Conservation (phyloP, 1,284 basidiomycete genomes). For the Cystobasidiaceae sp. region DNA sequence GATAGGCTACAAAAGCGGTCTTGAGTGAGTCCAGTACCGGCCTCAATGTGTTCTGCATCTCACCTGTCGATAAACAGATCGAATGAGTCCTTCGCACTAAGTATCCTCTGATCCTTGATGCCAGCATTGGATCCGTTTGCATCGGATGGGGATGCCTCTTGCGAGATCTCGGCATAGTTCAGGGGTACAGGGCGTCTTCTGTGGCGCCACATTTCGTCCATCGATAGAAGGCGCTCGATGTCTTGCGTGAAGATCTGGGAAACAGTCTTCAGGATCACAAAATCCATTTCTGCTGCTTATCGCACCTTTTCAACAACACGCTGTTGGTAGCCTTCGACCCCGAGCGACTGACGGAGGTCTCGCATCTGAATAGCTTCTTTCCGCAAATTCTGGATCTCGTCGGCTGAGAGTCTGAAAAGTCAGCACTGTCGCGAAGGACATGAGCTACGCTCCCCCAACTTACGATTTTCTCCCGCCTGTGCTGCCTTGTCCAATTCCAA, state of each 20-base stretch:
- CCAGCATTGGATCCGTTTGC: conserved; percentile 43
- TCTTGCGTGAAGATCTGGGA: conserved; percentile 78
- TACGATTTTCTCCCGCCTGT: conserved; percentile 80
- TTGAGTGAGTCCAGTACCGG: neutral
- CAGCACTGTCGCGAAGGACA: neutral
- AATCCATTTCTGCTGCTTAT: neutral
- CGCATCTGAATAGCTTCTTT: conserved; percentile 86
- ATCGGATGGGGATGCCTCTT: conserved; percentile 39
- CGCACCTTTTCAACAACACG: conserved; percentile 77
- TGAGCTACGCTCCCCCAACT: conserved; percentile 32
- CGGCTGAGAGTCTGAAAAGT: conserved; percentile 53
- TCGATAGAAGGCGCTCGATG: conserved; percentile 78
- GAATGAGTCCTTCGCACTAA: conserved; percentile 72
- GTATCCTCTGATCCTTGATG: conserved; percentile 71
- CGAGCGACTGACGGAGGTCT: conserved; percentile 58
- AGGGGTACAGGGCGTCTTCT: conserved; percentile 78
- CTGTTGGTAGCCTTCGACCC: conserved; percentile 57
- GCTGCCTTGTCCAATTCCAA: conserved; percentile 78
- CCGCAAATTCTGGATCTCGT: conserved; percentile 82
- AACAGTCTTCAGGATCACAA: neutral
- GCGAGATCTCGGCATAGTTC: conserved; percentile 67
- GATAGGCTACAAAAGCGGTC: conserved; percentile 60
- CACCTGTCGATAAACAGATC: conserved; percentile 76
- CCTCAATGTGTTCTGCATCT: conserved; percentile 31
- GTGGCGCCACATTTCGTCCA: conserved; percentile 98